These are phyloP conservation scores for Euphrasia arctica DNA, from an alignment of 305 asterid genomes.

Conservation along the genomic window DNA sequence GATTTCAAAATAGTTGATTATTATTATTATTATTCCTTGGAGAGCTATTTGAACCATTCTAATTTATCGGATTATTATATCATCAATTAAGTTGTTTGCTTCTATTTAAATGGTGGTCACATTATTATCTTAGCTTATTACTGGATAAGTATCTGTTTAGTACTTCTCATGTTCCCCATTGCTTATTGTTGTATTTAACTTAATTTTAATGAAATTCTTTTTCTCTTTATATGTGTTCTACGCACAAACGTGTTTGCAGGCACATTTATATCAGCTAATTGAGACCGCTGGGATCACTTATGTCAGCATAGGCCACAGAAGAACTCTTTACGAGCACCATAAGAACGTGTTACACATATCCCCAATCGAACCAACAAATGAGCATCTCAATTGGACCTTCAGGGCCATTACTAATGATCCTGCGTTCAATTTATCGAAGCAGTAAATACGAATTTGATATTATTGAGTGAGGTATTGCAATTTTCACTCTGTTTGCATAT, in stretches of 20 bases:
- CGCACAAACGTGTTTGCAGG: constrained; percentile 36
- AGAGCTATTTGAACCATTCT: background rate
- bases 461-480: no score
- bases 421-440: constrained; percentile 28
- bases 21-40: background rate
- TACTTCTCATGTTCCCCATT: constrained; percentile 23
- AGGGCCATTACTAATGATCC: constrained; percentile 37
- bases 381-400: constrained; percentile 41
- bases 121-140: background rate
- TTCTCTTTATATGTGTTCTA: background rate
- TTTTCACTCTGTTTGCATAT: no score
- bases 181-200: constrained; percentile 25
- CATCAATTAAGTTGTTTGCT: background rate
- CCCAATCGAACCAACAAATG: constrained; percentile 31
- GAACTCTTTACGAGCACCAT: constrained; percentile 49
- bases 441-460: constrained; percentile 14
- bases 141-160: background rate
- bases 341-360: constrained; percentile 42
- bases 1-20: constrained; percentile 4
- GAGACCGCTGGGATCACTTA: constrained; percentile 55
- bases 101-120: constrained; percentile 5
- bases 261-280: constrained; percentile 45
- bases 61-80: background rate
- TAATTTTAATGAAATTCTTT: constrained; percentile 3
- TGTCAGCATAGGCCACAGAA: constrained; percentile 61